These are phyloP conservation scores for Lichtheimia corymbifera DNA, from an alignment of 371 early-diverging fungal genomes.

Conservation along the genomic window DNA sequence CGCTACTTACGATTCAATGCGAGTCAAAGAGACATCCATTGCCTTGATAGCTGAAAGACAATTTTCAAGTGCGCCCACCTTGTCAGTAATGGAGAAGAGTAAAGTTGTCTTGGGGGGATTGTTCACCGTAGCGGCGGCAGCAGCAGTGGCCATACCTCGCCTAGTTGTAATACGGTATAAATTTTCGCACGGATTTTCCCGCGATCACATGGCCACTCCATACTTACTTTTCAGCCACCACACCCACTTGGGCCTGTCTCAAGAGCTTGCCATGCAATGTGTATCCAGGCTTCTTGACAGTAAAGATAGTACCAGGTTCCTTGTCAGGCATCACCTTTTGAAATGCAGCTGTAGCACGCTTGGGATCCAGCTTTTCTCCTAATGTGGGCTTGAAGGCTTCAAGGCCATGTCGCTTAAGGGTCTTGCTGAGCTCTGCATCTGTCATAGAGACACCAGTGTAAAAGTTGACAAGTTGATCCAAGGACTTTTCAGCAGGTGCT, in stretches of 20 bases:
- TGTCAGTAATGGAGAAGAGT: slow-evolving; percentile 83
- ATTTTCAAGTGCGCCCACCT: slow-evolving; percentile 85
- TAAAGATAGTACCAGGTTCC: slow-evolving; percentile 83
- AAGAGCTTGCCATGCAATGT: slow-evolving; percentile 86
- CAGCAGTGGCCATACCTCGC: too few relatives aligned
- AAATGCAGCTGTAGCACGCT: slow-evolving; percentile 91
- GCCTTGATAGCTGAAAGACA: slow-evolving; percentile 76
- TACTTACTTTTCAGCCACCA: slow-evolving; percentile 60
- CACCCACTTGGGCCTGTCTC: slow-evolving; percentile 96
- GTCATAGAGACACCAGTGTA: slow-evolving; percentile 92
- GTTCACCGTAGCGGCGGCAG: slow-evolving; percentile 8
- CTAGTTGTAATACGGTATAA: too few relatives aligned
- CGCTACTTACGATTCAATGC: slow-evolving; percentile 82
- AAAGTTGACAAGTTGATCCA: slow-evolving; percentile 73
- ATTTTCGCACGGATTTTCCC: slow-evolving; percentile 7
- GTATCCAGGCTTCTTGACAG: slow-evolving; percentile 90
- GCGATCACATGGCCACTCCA: slow-evolving; percentile 12
- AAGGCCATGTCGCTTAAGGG: slow-evolving; percentile 89
- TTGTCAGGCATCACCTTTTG: slow-evolving; percentile 86
- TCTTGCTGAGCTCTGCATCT: slow-evolving; percentile 76
- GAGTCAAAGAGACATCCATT: slow-evolving; percentile 80
- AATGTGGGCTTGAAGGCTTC: slow-evolving; percentile 70
- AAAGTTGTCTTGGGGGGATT: slow-evolving; percentile 53
- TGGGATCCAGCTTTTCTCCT: slow-evolving; percentile 90
- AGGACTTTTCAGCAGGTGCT: slow-evolving; percentile 40